phyloP scores from a whole-genome alignment of 2,329 filamentous ascomycete genomes.

The Ascochyta koolunga region DNA sequence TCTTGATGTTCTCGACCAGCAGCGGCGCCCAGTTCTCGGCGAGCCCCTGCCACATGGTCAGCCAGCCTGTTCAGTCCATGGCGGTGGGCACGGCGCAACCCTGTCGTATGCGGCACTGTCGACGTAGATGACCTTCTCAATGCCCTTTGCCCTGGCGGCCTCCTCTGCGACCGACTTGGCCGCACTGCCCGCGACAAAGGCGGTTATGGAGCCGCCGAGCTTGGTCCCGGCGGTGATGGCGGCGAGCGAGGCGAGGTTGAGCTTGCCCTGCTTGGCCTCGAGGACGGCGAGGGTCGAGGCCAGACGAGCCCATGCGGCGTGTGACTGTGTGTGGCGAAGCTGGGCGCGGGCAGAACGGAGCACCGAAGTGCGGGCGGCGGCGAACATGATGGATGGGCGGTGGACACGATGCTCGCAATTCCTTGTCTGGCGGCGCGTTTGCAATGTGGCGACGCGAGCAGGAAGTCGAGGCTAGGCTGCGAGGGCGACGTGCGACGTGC shows the following conservation, averaged over 20 bases:
- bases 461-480: no score
- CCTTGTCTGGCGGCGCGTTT: not conserved
- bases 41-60: slow-evolving; percentile 63
- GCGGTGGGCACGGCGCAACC: slow-evolving; percentile 58
- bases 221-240: slow-evolving; percentile 86
- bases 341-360: slow-evolving; percentile 52
- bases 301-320: slow-evolving; percentile 68
- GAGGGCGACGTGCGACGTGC: no score
- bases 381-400: slow-evolving; percentile 39
- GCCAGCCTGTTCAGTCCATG: not conserved
- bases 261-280: slow-evolving; percentile 88
- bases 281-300: slow-evolving; percentile 89
- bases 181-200: slow-evolving; percentile 81
- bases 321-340: slow-evolving; percentile 48
- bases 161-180: slow-evolving; percentile 78
- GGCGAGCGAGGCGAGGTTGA: slow-evolving; percentile 81
- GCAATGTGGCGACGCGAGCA: not conserved
- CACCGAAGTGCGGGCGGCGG: slow-evolving; percentile 42
- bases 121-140: slow-evolving; percentile 89
- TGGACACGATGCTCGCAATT: not conserved
- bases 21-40: slow-evolving; percentile 94
- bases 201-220: slow-evolving; percentile 83
- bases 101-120: slow-evolving; percentile 93
- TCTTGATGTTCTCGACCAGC: slow-evolving; percentile 95
- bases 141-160: slow-evolving; percentile 84